Conservation (phyloP, 768 basidiomycete genomes). For the Boletus pseudopeckii region DNA sequence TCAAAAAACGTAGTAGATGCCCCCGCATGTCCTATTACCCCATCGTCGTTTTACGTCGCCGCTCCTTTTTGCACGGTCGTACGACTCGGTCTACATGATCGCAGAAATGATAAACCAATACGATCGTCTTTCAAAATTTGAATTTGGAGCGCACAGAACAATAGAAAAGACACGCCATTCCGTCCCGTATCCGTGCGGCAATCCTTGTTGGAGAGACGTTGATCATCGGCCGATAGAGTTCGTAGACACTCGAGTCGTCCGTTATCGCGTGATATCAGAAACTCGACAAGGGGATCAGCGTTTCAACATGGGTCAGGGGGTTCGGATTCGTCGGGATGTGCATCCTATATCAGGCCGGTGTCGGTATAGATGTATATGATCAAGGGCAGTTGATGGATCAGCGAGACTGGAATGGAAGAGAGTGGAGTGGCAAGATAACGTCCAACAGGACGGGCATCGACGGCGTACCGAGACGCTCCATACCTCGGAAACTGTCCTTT, state of each 20-base stretch:
- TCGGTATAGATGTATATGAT: not conserved
- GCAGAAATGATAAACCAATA: too few species aligned
- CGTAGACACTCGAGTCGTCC: too few species aligned
- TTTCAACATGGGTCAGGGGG: not conserved
- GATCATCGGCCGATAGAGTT: too few species aligned
- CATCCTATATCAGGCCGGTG: not conserved
- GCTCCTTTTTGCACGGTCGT: too few species aligned
- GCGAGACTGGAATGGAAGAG: not conserved
- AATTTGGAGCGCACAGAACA: too few species aligned
- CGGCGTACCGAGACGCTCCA: conserved; percentile 6
- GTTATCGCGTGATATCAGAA: too few species aligned
- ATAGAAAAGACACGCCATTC: not conserved
- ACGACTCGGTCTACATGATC: too few species aligned
- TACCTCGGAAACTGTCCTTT: not conserved
- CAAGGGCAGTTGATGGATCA: conserved; percentile 1
- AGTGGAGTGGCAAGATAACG: conserved; percentile 3
- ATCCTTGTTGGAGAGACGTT: not conserved
- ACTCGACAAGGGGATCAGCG: too few species aligned
- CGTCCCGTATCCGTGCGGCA: not conserved
- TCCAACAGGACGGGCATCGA: not conserved
- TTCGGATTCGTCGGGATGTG: too few species aligned
- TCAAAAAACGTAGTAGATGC: not conserved
- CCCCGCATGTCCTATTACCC: not conserved
- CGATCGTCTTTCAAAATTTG: too few species aligned
- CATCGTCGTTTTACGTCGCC: too few species aligned